Evolutionary conservation across 2,329 filamentous ascomycete genomes (phyloP), one percentile per base, ranked within the genome.

Genomic region (Aspergillus novoparasiticus): DNA sequence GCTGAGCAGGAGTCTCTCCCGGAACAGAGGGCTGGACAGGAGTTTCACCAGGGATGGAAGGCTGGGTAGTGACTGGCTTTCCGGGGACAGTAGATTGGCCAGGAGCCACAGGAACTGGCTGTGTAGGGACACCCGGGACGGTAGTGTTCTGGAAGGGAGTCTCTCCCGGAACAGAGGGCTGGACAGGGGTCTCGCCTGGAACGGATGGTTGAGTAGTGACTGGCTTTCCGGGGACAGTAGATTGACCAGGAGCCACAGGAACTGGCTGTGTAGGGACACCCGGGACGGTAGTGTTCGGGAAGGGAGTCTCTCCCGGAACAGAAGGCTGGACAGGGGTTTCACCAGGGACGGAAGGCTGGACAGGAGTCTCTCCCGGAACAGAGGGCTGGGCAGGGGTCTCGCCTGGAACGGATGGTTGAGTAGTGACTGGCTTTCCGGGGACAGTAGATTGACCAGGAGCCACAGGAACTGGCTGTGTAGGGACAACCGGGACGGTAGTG

Each of bases 211-310:
- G 30, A 10, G 30, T 30, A 10, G 30, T 30, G 30, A 30, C 30
- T 30, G 30, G 30, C 30, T 30, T 30, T 30, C 30, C 30, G 30
- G 30, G 30, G 9, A 46, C 41, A 26, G 41, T 34, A 19, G 30
- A 30, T 30, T 30, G 30, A 30, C 30, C 53, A 58, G 66, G 39
- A 46, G 41, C 45, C 57, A 59, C 58, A 50, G 68, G 63, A 34
- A 53, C 61, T 11, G 70, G 69, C 57, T 61, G 51, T 48, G 60
- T 60, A 6, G 62, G 32, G 41, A 58, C 61, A 21, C 63, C 61
- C 16, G 64, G 61, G 36, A 56, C 48, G 36, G 67, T 71, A 58
- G 59, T 61, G 61, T 65, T 68, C 55, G 63, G 69, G 66, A 61
- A 67, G 8, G 66, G 66, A 48, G n/a, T 23, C 16, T 11, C 32